Percentiles rank a stretch among this genome's conserved stretches.
Evolutionary conservation across 176 grass and related monocot species (phyloP).

Genomic region (Stipa capillata): DNA sequence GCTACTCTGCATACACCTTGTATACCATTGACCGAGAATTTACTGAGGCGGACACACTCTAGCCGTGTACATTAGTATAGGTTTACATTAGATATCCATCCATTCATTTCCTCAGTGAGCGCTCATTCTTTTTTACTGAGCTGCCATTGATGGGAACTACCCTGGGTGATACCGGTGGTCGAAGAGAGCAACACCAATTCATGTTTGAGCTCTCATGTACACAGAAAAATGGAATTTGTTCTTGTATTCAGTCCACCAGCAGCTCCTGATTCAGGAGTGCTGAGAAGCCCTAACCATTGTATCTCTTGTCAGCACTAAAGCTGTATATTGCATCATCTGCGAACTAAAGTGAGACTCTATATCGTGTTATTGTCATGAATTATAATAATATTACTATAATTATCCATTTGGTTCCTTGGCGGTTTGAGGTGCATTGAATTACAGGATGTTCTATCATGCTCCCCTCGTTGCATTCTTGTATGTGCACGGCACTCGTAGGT

Average conservation of each 20-base stretch:
- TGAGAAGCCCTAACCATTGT: constrained; percentile 31
- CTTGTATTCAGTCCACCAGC: constrained; percentile 5
- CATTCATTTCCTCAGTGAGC: constrained; percentile 38
- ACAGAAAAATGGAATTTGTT: constrained; percentile 15
- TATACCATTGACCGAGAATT: constrained; percentile 23
- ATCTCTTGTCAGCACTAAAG: background rate
- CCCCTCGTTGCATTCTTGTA: no score
- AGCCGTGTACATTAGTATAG: constrained; percentile 43
- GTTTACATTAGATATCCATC: constrained; percentile 36
- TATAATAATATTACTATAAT: background rate
- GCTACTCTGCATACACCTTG: background rate
- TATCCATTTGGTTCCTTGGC: background rate
- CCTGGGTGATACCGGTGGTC: constrained; percentile 29
- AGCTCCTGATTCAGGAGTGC: constrained; percentile 7
- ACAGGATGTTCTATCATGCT: background rate
- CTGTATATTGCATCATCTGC: constrained; percentile 5
- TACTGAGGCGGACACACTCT: constrained; percentile 17
- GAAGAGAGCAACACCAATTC: constrained; percentile 7
- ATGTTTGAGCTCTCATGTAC: constrained; percentile 29
- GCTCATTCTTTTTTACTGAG: constrained; percentile 59
- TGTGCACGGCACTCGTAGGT: no score
- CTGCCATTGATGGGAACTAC: constrained; percentile 39
- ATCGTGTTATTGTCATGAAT: background rate
- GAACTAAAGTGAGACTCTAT: background rate
- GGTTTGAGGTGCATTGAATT: background rate